These are phyloP conservation scores for Talaromyces funiculosus DNA, from an alignment of 2,329 filamentous ascomycete species.

Conservation along the genomic window DNA sequence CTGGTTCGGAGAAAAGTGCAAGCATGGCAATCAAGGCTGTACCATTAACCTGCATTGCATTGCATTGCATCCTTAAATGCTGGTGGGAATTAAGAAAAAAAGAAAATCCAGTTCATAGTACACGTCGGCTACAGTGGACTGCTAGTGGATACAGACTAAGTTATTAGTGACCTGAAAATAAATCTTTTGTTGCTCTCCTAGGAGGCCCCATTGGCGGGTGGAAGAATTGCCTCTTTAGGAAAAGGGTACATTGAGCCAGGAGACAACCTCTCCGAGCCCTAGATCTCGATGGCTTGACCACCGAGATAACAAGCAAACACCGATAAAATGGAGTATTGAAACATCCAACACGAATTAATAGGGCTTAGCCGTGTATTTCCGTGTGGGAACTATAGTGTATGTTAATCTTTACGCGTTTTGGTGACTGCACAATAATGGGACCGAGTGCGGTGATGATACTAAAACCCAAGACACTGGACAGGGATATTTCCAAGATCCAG, in stretches of 20 bases:
- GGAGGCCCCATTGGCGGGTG: neutral
- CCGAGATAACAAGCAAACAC: conserved; percentile 1
- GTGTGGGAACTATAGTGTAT: neutral
- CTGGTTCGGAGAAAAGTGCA: neutral
- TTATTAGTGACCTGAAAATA: neutral
- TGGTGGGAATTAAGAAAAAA: neutral
- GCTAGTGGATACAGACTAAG: neutral
- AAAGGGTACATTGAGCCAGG: neutral
- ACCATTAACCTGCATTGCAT: neutral
- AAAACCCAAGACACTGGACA: neutral
- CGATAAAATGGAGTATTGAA: neutral
- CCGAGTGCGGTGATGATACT: neutral
- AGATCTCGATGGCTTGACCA: neutral
- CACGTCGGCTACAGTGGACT: neutral
- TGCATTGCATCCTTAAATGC: neutral
- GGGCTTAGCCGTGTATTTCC: neutral
- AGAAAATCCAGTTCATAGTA: neutral
- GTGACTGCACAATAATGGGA: neutral
- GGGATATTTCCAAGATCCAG: neutral
- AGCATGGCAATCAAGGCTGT: neutral
- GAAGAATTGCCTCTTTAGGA: neutral
- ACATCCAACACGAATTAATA: neutral
- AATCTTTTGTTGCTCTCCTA: neutral
- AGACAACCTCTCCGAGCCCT: conserved; percentile 4
- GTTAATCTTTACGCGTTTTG: neutral